phyloP scores from a whole-genome alignment of 2,329 filamentous ascomycete species.

The Cladosporium sp. region DNA sequence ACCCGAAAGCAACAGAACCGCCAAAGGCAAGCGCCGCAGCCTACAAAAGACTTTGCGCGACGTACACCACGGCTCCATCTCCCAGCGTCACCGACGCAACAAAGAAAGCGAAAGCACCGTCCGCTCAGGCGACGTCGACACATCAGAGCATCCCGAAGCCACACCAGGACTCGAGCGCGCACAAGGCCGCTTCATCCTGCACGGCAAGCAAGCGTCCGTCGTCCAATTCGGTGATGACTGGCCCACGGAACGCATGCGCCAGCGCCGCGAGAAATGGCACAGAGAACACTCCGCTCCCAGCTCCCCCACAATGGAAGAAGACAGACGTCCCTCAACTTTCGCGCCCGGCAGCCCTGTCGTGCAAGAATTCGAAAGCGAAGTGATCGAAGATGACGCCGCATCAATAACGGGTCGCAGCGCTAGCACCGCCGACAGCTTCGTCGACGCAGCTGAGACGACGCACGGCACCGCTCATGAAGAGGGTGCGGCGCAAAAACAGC shows the following conservation, averaged over 20 bases:
- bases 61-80: conserved; percentile 43
- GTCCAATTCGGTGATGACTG: conserved; percentile 95
- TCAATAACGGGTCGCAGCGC: background rate
- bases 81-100: conserved; percentile 67
- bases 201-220: conserved; percentile 96
- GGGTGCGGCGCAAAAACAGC: background rate
- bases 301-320: background rate
- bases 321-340: conserved; percentile 34
- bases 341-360: conserved; percentile 4
- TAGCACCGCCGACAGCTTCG: conserved; percentile 6
- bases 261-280: conserved; percentile 28
- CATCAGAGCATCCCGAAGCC: too few species aligned
- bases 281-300: conserved; percentile 1
- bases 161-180: conserved; percentile 68
- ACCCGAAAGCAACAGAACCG: conserved; percentile 22
- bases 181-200: conserved; percentile 86
- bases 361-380: conserved; percentile 12
- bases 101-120: conserved; percentile 65
- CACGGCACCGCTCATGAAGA: background rate
- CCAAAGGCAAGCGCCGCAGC: conserved; percentile 68
- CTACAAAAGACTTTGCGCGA: conserved; percentile 87
- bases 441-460: conserved; percentile 23
- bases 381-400: conserved; percentile 17
- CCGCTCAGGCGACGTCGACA: conserved; percentile 35
- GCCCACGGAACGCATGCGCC: conserved; percentile 50